Percentiles rank a stretch among this genome's conserved stretches.
These are phyloP conservation scores for Talaromyces wortmannii DNA, from an alignment of 495 filamentous ascomycete species.

Conservation along the genomic window DNA sequence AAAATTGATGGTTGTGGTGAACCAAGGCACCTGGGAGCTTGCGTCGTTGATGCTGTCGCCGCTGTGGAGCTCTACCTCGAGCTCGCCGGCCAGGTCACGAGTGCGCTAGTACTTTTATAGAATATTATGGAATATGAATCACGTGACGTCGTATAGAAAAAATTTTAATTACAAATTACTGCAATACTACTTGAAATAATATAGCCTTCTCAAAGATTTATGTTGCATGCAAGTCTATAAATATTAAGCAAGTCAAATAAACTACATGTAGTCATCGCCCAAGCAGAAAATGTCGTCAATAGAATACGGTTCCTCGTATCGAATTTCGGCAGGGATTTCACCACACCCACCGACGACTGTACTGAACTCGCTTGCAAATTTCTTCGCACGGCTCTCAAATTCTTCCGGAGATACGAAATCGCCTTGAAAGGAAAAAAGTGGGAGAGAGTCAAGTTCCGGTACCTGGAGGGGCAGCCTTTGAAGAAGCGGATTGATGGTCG, in stretches of 20 bases:
- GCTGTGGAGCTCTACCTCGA: constrained; percentile 1
- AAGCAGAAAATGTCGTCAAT: constrained; percentile 28
- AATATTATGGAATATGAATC: neutral
- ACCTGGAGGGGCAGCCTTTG: constrained; percentile 23
- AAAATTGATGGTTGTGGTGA: neutral
- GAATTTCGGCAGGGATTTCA: neutral
- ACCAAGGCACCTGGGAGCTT: neutral
- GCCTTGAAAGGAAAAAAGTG: constrained; percentile 30
- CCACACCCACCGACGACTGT: constrained; percentile 27
- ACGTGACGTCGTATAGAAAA: neutral
- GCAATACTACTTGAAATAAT: no score
- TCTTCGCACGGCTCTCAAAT: constrained; percentile 11
- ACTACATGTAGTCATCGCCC: no score
- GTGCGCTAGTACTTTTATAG: neutral
- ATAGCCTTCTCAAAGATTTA: no score
- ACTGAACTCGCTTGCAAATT: constrained; percentile 28
- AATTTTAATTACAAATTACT: neutral
- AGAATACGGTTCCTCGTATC: constrained; percentile 7
- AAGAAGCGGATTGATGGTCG: constrained; percentile 25
- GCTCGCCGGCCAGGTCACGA: neutral
- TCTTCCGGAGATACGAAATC: constrained; percentile 10
- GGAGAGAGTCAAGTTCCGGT: constrained; percentile 22
- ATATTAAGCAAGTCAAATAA: no score
- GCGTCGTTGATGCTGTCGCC: constrained; percentile 4
- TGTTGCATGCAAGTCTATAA: no score